Conservation (phyloP, 2,329 filamentous ascomycete species). For the Fusarium odoratissimum region DNA sequence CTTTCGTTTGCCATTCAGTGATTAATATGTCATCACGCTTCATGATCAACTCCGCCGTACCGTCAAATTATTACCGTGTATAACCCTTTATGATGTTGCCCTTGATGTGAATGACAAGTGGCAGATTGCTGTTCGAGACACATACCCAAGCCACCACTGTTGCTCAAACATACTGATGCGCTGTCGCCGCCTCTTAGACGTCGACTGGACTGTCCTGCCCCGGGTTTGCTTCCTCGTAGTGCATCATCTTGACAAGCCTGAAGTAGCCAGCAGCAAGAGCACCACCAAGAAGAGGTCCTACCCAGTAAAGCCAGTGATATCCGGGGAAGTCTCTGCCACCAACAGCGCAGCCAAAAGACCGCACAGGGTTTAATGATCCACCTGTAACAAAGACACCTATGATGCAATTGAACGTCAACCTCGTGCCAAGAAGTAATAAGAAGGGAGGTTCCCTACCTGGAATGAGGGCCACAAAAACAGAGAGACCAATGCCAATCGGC, state of each 20-base stretch:
- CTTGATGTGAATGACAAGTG: background rate
- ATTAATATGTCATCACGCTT: background rate
- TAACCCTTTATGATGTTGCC: accelerated
- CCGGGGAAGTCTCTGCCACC: constrained; percentile 51
- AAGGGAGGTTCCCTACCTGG: constrained; percentile 20
- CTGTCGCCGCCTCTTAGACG: background rate
- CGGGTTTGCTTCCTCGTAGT: constrained; percentile 60
- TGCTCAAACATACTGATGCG: background rate
- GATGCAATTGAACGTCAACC: constrained; percentile 35
- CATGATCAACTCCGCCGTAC: too few species aligned
- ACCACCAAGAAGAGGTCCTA: constrained; percentile 61
- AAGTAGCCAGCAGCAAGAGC: constrained; percentile 59
- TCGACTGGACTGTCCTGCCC: constrained; percentile 49
- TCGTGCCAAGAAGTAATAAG: constrained; percentile 35
- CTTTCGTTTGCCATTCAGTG: background rate
- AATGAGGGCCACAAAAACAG: constrained; percentile 68
- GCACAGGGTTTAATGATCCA: constrained; percentile 58
- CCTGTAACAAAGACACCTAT: constrained; percentile 50
- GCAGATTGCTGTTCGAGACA: background rate
- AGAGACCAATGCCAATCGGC: constrained; percentile 74
- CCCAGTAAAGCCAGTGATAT: constrained; percentile 64
- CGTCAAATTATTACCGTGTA: too few species aligned
- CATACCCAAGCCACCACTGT: background rate
- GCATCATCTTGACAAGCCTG: constrained; percentile 58
- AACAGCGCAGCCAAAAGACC: constrained; percentile 60